Evolutionary conservation across 306 rosid species (phyloP).

Genomic region (Casuarina glauca): DNA sequence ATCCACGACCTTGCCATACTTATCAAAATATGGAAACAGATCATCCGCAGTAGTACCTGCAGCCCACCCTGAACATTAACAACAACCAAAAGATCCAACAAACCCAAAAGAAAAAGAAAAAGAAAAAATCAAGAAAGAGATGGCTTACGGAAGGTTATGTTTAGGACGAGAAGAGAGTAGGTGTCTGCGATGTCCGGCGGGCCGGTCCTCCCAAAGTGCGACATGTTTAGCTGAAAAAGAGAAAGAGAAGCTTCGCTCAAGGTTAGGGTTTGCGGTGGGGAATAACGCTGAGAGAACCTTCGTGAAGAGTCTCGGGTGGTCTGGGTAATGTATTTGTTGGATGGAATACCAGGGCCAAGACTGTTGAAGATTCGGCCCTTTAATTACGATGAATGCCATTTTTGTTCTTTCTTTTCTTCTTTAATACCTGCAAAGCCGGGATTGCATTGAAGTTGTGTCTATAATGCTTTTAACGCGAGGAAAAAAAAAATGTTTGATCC

Average conservation of each 20-base stretch:
- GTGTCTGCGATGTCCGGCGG: slow-evolving; percentile 91
- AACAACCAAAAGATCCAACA: not conserved
- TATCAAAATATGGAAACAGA: slow-evolving; percentile 80
- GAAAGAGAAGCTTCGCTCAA: slow-evolving; percentile 2
- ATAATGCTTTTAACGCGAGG: too few species aligned
- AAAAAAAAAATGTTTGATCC: too few species aligned
- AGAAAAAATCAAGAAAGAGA: not conserved
- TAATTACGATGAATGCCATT: not conserved
- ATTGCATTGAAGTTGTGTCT: too few species aligned
- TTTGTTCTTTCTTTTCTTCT: too few species aligned
- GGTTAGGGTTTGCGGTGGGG: slow-evolving; percentile 30
- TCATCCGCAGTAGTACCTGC: slow-evolving; percentile 86
- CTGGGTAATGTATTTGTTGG: not conserved
- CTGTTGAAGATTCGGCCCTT: not conserved
- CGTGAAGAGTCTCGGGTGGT: not conserved
- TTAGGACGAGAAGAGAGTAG: slow-evolving; percentile 93
- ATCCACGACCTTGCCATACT: slow-evolving; percentile 89
- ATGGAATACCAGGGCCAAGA: not conserved
- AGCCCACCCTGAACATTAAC: not conserved
- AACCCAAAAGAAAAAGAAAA: not conserved
- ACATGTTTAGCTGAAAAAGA: slow-evolving; percentile 38
- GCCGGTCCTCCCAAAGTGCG: slow-evolving; percentile 88
- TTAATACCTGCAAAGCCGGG: too few species aligned
- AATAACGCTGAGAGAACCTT: slow-evolving; percentile 16
- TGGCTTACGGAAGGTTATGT: slow-evolving; percentile 75